Percentiles rank a stretch among this genome's conserved stretches.
These are phyloP conservation scores for Arachnopeziza araneosa DNA, from an alignment of 2,329 filamentous ascomycete species.

Conservation along the genomic window DNA sequence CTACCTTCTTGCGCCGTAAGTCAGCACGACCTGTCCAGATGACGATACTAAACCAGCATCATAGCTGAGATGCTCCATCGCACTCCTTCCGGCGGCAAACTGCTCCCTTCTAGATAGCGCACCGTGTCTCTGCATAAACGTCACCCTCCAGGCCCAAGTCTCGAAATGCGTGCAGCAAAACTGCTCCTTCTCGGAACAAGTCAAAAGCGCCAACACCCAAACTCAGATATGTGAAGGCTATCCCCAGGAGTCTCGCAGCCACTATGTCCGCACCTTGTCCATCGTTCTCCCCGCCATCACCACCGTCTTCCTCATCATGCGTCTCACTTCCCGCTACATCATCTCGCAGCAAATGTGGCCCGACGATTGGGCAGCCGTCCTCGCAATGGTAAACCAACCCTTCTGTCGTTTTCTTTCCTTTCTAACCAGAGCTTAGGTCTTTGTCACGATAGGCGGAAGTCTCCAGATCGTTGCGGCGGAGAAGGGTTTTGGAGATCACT, in stretches of 20 bases:
- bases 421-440: not conserved
- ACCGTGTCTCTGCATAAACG: not conserved
- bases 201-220: not conserved
- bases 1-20: not conserved
- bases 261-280: constrained; percentile 1
- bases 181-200: not conserved
- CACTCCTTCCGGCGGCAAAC: not conserved
- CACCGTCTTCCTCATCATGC: constrained; percentile 2
- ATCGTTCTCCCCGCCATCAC: constrained; percentile 6
- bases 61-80: not conserved
- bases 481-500: constrained; percentile 12
- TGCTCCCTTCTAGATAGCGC: not conserved
- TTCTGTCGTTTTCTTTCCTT: not conserved
- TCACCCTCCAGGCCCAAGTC: not conserved
- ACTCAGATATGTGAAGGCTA: constrained; percentile 3
- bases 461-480: constrained; percentile 1
- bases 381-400: constrained; percentile 6
- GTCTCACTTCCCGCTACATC: constrained; percentile 3
- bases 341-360: constrained; percentile 5
- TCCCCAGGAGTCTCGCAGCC: constrained; percentile 3
- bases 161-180: not conserved
- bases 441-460: not conserved
- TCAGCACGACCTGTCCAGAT: not conserved
- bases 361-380: constrained; percentile 11
- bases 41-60: not conserved